Conservation (phyloP, 371 early-diverging fungal species). For the Parasitella parasitica region DNA sequence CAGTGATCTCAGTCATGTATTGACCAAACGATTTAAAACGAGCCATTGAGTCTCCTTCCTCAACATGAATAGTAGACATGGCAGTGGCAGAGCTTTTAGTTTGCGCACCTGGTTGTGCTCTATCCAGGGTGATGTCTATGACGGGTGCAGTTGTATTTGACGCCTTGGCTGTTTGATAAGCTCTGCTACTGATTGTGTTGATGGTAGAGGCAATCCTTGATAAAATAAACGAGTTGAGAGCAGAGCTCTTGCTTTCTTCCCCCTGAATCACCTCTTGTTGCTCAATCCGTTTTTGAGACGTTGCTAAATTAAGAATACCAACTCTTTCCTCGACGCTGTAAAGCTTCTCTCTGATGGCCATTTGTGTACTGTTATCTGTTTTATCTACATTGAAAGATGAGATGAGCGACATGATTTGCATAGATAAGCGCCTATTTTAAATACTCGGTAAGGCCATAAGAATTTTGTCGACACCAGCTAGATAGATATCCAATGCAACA, state of each 20-base stretch:
- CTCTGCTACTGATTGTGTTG: conserved; percentile 13
- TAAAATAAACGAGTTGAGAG: conserved; percentile 12
- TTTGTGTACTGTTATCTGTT: conserved; percentile 29
- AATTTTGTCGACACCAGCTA: conserved; percentile 52
- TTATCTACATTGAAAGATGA: conserved; percentile 22
- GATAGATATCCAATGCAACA: conserved; percentile 52
- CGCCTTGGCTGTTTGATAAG: conserved; percentile 13
- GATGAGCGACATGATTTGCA: not conserved
- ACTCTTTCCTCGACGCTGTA: conserved; percentile 42
- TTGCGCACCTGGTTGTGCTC: not conserved
- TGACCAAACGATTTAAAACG: conserved; percentile 38
- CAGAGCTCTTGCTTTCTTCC: not conserved
- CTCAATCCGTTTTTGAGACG: conserved; percentile 11
- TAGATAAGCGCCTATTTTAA: not conserved
- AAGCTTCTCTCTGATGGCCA: conserved; percentile 33
- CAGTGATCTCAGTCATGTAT: conserved; percentile 47
- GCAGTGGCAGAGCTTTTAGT: not conserved
- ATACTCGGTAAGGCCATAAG: conserved; percentile 59
- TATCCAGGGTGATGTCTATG: not conserved
- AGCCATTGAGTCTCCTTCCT: conserved; percentile 20
- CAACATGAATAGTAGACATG: not conserved
- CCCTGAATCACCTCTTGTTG: conserved; percentile 1
- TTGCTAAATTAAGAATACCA: conserved; percentile 35
- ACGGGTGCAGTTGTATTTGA: not conserved
- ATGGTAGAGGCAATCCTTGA: conserved; percentile 29